Percentiles rank a stretch among this genome's conserved stretches.
These are phyloP conservation scores for Blastobotrys mokoenaii DNA, from an alignment of 805 yeast genomes.

Conservation along the genomic window DNA sequence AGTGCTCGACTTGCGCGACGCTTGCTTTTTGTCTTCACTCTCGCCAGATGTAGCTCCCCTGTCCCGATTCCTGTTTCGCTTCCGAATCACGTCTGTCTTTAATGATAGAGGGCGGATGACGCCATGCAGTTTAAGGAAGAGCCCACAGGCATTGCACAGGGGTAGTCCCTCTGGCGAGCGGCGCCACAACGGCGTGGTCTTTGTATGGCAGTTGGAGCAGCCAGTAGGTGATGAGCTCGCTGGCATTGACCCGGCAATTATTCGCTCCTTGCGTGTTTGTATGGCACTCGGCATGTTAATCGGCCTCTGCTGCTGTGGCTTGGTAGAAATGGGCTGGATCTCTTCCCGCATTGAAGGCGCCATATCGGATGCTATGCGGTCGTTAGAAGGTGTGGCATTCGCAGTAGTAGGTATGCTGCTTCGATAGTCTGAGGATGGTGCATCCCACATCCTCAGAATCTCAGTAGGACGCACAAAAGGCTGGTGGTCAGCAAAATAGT, in stretches of 20 bases:
- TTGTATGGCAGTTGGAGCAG: slow-evolving; percentile 85
- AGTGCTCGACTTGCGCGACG: background rate
- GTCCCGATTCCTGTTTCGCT: slow-evolving; percentile 54
- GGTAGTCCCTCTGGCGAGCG: slow-evolving; percentile 89
- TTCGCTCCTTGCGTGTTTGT: too few species aligned
- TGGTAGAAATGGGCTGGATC: too few species aligned
- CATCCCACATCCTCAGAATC: too few species aligned
- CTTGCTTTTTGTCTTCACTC: background rate
- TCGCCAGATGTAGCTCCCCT: too few species aligned
- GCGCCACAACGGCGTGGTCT: slow-evolving; percentile 92
- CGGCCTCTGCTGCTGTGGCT: background rate
- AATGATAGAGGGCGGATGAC: slow-evolving; percentile 85
- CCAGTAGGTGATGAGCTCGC: slow-evolving; percentile 21
- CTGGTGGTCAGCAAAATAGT: too few species aligned
- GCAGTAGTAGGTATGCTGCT: too few species aligned
- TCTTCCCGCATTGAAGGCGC: too few species aligned
- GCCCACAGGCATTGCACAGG: slow-evolving; percentile 92
- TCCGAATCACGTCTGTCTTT: slow-evolving; percentile 87
- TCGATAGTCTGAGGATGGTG: too few species aligned
- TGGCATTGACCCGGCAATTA: background rate
- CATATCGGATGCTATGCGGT: too few species aligned
- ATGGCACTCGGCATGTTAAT: background rate
- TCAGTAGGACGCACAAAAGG: too few species aligned
- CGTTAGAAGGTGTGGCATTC: slow-evolving; percentile 1
- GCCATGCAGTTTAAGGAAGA: slow-evolving; percentile 89